These are phyloP conservation scores for Malania oleifera DNA, from an alignment of 164 flowering plant genomes.

Conservation along the genomic window DNA sequence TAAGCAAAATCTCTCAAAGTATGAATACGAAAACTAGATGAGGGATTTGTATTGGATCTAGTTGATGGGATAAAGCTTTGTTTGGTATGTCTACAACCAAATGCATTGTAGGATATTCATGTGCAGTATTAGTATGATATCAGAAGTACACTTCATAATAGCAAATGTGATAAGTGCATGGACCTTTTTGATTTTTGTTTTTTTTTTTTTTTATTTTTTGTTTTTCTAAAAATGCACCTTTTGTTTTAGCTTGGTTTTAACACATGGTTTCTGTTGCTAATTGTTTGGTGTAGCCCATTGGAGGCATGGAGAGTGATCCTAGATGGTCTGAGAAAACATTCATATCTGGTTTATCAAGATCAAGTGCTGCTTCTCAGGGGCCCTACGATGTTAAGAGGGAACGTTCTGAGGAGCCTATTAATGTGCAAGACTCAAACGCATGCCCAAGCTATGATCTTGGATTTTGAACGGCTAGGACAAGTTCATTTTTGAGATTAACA, in stretches of 20 bases:
- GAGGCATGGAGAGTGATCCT: constrained; percentile 3
- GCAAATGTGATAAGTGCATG: background rate
- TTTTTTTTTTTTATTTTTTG: background rate
- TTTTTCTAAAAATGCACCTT: background rate
- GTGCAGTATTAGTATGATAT: no score
- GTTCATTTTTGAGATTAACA: background rate
- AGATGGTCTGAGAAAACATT: constrained; percentile 7
- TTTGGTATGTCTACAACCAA: no score
- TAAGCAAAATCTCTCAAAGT: no score
- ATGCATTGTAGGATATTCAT: no score
- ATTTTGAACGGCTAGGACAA: constrained; percentile 20
- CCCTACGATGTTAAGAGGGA: constrained; percentile 7
- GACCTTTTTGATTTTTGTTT: background rate
- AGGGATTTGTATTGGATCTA: no score
- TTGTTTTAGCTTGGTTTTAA: constrained; percentile 1
- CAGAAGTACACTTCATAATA: no score
- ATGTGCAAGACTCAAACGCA: constrained; percentile 18
- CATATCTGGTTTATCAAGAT: constrained; percentile 7
- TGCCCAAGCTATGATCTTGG: constrained; percentile 68
- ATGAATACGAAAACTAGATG: no score
- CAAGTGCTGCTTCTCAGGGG: constrained; percentile 8
- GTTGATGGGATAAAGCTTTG: no score
- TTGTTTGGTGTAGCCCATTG: constrained; percentile 13
- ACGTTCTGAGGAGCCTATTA: constrained; percentile 12
- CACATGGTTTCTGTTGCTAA: background rate